These are phyloP conservation scores for Tillandsia leiboldiana DNA, from an alignment of 176 grass and related monocot species.

Conservation along the genomic window DNA sequence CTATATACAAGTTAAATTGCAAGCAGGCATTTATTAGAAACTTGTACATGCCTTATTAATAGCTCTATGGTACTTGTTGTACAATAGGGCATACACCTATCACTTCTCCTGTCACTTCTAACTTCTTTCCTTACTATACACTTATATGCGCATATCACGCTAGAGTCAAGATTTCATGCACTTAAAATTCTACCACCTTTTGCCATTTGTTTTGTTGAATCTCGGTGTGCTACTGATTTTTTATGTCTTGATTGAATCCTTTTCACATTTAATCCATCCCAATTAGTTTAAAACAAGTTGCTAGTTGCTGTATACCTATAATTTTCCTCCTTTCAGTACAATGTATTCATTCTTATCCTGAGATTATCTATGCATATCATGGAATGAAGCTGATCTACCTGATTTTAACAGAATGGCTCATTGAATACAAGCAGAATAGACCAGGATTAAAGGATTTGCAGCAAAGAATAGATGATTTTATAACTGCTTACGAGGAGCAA, in stretches of 20 bases:
- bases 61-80: too few species aligned
- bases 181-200: too few species aligned
- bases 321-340: neutral
- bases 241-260: constrained; percentile 2
- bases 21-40: neutral
- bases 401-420: constrained; percentile 62
- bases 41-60: too few species aligned
- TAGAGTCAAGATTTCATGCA: too few species aligned
- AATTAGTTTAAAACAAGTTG: neutral
- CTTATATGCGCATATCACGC: too few species aligned
- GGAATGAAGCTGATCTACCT: neutral
- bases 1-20: neutral
- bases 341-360: neutral
- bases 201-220: too few species aligned
- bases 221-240: constrained; percentile 4
- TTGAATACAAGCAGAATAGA: constrained; percentile 62
- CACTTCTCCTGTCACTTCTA: too few species aligned
- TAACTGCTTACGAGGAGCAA: constrained; percentile 65
- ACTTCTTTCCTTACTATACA: too few species aligned
- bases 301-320: neutral
- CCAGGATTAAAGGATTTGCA: constrained; percentile 62
- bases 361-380: neutral
- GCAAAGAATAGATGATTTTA: constrained; percentile 87
- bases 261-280: too few species aligned
- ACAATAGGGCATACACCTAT: too few species aligned